Percentiles rank a stretch among this genome's conserved stretches.
Evolutionary conservation across 2,329 filamentous ascomycete genomes (phyloP).

Genomic region (Cercospora berteroae): DNA sequence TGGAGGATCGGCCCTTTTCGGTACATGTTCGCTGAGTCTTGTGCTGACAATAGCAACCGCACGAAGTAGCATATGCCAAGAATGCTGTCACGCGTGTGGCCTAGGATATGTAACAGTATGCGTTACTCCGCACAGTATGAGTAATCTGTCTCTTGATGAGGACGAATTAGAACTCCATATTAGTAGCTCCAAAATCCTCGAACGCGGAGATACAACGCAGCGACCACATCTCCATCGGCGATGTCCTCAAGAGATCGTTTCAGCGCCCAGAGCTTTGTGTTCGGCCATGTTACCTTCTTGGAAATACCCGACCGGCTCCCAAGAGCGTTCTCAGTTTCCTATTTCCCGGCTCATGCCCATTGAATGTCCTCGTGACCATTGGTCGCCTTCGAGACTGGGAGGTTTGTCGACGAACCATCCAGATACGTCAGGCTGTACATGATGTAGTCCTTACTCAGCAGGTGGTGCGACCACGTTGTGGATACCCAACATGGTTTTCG

Average conservation of each 20-base stretch:
- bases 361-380: background rate
- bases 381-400: background rate
- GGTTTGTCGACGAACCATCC: background rate
- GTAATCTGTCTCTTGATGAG: background rate
- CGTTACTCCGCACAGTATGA: background rate
- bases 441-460: background rate
- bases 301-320: background rate
- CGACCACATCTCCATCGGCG: background rate
- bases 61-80: background rate
- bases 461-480: background rate
- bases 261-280: background rate
- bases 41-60: background rate
- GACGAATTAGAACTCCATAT: background rate
- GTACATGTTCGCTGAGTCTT: background rate
- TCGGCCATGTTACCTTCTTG: background rate
- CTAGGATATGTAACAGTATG: background rate
- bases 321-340: background rate
- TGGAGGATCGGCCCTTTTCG: background rate
- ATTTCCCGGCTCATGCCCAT: background rate
- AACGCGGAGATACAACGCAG: background rate
- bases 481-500: background rate
- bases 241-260: background rate
- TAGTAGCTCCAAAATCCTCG: background rate
- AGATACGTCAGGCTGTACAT: background rate
- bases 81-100: background rate